Evolutionary conservation across 768 basidiomycete species (phyloP).

Genomic region (Saitozyma podzolica): DNA sequence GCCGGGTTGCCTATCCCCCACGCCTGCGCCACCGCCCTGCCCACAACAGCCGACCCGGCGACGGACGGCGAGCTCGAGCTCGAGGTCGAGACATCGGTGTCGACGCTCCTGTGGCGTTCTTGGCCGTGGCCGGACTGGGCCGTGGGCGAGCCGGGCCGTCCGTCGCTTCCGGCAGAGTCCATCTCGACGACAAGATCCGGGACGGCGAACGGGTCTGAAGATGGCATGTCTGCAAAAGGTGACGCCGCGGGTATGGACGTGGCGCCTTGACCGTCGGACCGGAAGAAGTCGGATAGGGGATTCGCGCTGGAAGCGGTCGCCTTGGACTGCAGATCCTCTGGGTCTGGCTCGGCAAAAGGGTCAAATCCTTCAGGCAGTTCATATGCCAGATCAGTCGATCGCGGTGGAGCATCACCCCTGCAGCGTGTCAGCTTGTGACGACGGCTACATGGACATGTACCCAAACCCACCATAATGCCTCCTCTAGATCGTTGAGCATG

Average conservation of each 20-base stretch:
- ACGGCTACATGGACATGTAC: neutral
- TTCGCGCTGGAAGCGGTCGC: neutral
- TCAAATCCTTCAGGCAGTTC: conserved; percentile 42
- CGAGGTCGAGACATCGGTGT: no score
- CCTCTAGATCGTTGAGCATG: conserved; percentile 43
- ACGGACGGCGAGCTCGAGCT: no score
- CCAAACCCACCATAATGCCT: conserved; percentile 34
- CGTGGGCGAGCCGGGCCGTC: neutral
- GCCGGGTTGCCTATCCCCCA: neutral
- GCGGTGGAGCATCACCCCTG: conserved; percentile 41
- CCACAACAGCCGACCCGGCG: no score
- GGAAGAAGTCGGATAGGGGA: neutral
- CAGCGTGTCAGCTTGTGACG: conserved; percentile 1
- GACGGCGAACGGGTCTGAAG: neutral
- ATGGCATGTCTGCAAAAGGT: neutral
- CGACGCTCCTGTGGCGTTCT: neutral
- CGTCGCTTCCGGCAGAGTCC: neutral
- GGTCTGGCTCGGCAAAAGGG: conserved; percentile 33
- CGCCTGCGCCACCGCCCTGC: no score
- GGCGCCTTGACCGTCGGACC: neutral
- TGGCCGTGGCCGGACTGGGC: neutral
- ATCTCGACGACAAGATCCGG: conserved; percentile 4
- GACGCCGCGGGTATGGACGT: neutral
- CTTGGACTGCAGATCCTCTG: conserved; percentile 5
- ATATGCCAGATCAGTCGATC: conserved; percentile 37